Evolutionary conservation across 306 rosid genomes (phyloP).

Genomic region (Senna tora): DNA sequence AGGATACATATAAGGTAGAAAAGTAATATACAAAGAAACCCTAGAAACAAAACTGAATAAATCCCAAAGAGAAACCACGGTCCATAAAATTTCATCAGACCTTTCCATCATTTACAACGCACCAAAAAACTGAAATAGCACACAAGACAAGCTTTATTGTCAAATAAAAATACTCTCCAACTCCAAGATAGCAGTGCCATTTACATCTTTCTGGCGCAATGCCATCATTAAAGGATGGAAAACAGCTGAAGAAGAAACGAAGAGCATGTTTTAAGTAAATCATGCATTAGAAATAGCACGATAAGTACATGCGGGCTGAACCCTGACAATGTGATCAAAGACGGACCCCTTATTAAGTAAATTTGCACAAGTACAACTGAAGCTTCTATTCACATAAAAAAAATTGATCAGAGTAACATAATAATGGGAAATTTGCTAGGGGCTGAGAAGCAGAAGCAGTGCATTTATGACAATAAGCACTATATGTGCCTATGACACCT

Average conservation of each 20-base stretch:
- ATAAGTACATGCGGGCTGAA: too few relatives aligned
- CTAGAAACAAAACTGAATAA: background rate
- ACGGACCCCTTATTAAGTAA: background rate
- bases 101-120: too few relatives aligned
- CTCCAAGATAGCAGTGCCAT: background rate
- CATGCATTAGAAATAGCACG: too few relatives aligned
- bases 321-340: too few relatives aligned
- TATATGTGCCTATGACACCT: background rate
- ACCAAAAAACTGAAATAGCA: too few relatives aligned
- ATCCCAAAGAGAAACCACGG: background rate
- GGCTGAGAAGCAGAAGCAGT: background rate
- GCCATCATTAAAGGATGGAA: background rate
- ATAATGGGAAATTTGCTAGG: background rate
- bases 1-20: background rate
- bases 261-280: too few relatives aligned
- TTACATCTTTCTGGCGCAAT: background rate
- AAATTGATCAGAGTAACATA: background rate
- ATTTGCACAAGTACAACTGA: background rate
- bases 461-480: too few relatives aligned
- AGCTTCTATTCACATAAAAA: background rate
- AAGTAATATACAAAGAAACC: background rate
- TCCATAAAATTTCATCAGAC: too few relatives aligned
- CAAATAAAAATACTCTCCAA: background rate
- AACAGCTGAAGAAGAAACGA: background rate
- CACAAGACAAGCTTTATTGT: background rate